Conservation (phyloP, 2,329 filamentous ascomycete genomes). For the Trichophyton rubrum region DNA sequence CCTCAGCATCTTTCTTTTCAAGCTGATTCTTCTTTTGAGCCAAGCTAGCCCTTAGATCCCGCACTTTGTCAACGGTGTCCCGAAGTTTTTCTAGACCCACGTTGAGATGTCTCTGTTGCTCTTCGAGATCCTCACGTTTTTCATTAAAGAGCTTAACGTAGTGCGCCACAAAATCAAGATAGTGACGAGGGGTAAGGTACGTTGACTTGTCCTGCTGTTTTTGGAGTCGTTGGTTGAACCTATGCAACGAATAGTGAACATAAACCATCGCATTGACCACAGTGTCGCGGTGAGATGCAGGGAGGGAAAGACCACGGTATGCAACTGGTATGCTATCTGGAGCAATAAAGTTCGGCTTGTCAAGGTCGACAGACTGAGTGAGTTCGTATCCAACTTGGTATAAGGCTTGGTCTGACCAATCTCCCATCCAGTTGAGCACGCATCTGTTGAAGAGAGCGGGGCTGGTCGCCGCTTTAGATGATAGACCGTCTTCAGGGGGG, state of each 20-base stretch:
- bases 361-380: slow-evolving; percentile 90
- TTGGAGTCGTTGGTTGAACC: slow-evolving; percentile 74
- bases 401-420: slow-evolving; percentile 97
- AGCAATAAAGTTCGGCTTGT: slow-evolving; percentile 70
- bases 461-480: slow-evolving; percentile 92
- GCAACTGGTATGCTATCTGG: slow-evolving; percentile 89
- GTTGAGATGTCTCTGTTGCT: slow-evolving; percentile 96
- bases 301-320: slow-evolving; percentile 71
- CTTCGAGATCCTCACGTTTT: slow-evolving; percentile 95
- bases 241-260: slow-evolving; percentile 86
- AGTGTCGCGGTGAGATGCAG: slow-evolving; percentile 78
- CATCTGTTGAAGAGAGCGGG: slow-evolving; percentile 98
- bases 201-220: slow-evolving; percentile 89
- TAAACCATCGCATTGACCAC: slow-evolving; percentile 98
- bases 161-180: slow-evolving; percentile 93
- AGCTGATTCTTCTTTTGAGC: slow-evolving; percentile 90
- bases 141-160: slow-evolving; percentile 97
- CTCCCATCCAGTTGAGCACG: slow-evolving; percentile 98
- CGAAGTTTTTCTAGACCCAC: slow-evolving; percentile 94
- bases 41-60: slow-evolving; percentile 77
- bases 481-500: slow-evolving; percentile 85
- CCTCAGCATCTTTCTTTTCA: slow-evolving; percentile 85
- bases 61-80: slow-evolving; percentile 94
- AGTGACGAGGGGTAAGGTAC: slow-evolving; percentile 90
- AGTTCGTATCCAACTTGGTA: slow-evolving; percentile 96